A percentile compares a stretch with the other conserved stretches of the same genome.
Conservation (phyloP, 2,329 filamentous ascomycete genomes). For the Macrophomina pseudophaseolina region DNA sequence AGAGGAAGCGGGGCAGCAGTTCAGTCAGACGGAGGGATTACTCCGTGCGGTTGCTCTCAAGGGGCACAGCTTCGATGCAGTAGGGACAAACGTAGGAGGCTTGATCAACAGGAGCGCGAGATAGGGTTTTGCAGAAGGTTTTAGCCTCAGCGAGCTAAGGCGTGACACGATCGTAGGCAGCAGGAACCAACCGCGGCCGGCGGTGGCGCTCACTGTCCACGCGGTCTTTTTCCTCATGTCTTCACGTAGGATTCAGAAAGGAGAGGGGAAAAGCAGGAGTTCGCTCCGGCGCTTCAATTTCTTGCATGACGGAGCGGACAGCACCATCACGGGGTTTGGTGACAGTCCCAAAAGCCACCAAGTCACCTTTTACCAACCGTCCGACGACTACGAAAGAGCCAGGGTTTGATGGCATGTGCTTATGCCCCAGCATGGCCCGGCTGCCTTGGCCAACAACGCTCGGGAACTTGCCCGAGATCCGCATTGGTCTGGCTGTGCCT, state of each 20-base stretch:
- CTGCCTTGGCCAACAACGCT: too few species aligned
- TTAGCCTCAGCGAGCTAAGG: constrained; percentile 22
- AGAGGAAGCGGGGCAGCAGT: neutral
- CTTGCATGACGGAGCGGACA: neutral
- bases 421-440: too few species aligned
- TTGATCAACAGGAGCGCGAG: constrained; percentile 4
- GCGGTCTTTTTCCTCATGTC: neutral
- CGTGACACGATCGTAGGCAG: neutral
- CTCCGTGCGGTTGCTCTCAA: neutral
- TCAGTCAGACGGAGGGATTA: constrained; percentile 19
- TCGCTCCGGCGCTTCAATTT: neutral
- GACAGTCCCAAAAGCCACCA: neutral
- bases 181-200: neutral
- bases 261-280: neutral
- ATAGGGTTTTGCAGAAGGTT: constrained; percentile 17
- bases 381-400: neutral
- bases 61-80: neutral
- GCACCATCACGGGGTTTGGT: neutral
- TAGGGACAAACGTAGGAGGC: constrained; percentile 8
- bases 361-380: neutral
- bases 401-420: neutral
- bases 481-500: neutral
- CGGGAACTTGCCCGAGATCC: neutral
- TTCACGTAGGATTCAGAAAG: neutral
- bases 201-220: constrained; percentile 6